Conservation (phyloP, 106 monocot genomes). For the Apostasia shenzhenica region DNA sequence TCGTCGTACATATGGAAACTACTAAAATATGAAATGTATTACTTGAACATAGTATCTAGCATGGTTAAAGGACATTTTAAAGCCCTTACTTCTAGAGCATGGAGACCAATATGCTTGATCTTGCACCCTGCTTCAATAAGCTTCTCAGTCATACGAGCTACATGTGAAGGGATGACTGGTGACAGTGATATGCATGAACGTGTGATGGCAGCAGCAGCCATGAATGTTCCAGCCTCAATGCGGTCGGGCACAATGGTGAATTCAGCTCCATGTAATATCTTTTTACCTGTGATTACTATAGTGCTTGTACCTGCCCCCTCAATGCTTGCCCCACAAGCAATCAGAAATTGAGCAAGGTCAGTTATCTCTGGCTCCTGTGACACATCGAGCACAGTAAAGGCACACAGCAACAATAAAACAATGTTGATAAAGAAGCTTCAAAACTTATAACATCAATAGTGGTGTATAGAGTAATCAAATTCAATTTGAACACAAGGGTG, state of each 20-base stretch:
- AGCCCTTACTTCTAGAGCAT: conserved; percentile 22
- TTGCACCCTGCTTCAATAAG: conserved; percentile 41
- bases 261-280: conserved; percentile 27
- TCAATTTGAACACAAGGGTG: too few relatives aligned
- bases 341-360: conserved; percentile 44
- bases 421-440: not conserved
- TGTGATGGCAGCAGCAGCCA: conserved; percentile 53
- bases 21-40: too few relatives aligned
- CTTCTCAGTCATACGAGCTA: conserved; percentile 20
- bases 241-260: conserved; percentile 37
- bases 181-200: conserved; percentile 36
- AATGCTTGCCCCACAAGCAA: conserved; percentile 39
- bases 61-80: not conserved
- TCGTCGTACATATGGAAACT: too few relatives aligned
- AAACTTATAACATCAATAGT: too few relatives aligned
- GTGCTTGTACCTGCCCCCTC: conserved; percentile 37
- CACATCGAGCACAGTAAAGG: not conserved
- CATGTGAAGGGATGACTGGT: conserved; percentile 36
- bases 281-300: conserved; percentile 30
- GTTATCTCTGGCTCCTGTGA: conserved; percentile 47
- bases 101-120: conserved; percentile 19
- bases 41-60: too few relatives aligned
- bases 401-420: not conserved
- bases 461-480: too few relatives aligned
- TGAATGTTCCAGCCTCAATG: conserved; percentile 53